Evolutionary conservation across 306 rosid genomes (phyloP).

Genomic region (Echinosophora koreensis): DNA sequence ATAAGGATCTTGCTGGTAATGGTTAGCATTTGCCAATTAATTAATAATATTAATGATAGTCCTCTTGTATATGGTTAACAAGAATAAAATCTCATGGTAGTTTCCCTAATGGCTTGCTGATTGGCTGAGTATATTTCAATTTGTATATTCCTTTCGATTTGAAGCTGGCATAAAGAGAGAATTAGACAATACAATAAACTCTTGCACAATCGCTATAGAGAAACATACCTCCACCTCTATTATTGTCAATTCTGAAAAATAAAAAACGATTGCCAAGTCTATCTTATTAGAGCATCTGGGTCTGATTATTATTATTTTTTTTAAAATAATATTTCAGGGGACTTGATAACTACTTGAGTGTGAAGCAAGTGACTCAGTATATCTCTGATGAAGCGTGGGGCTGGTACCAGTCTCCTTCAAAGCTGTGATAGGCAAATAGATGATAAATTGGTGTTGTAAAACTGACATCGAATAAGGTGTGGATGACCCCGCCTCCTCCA

Average conservation of each 20-base stretch:
- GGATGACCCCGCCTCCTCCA: not conserved
- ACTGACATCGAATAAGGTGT: slow-evolving; percentile 36
- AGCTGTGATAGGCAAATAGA: slow-evolving; percentile 58
- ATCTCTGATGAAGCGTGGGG: slow-evolving; percentile 91
- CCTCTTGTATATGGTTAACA: not conserved
- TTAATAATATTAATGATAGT: not conserved
- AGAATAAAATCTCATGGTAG: slow-evolving; percentile 3
- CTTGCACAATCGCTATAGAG: slow-evolving; percentile 3
- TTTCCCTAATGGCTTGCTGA: slow-evolving; percentile 19
- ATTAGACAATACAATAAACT: not conserved
- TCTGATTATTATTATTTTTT: too few relatives aligned
- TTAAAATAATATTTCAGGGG: slow-evolving; percentile 66
- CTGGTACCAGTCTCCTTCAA: slow-evolving; percentile 90
- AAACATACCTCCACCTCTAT: not conserved
- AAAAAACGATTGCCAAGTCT: too few relatives aligned
- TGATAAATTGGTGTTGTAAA: slow-evolving; percentile 22
- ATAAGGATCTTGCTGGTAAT: too few relatives aligned
- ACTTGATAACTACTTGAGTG: slow-evolving; percentile 84
- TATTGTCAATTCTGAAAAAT: too few relatives aligned
- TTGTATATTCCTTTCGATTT: slow-evolving; percentile 18
- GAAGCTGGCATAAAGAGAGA: slow-evolving; percentile 15
- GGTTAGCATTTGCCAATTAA: not conserved
- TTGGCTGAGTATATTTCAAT: not conserved
- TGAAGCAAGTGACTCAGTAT: slow-evolving; percentile 94
- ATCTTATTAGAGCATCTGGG: too few relatives aligned